Conservation (phyloP, 495 filamentous ascomycete species). For the Xylaria curta region DNA sequence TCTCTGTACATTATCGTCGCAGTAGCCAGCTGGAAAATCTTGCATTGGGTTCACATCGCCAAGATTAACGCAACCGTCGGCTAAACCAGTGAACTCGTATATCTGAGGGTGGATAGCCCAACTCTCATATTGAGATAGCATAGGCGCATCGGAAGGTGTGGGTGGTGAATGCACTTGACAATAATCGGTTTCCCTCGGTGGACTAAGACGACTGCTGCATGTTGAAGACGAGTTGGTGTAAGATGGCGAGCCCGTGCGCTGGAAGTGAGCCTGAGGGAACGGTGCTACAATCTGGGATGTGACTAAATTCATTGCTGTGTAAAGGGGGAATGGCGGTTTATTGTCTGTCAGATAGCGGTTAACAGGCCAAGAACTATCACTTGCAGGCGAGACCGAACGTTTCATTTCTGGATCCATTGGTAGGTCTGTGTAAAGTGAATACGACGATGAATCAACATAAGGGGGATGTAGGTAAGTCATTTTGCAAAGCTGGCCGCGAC, state of each 20-base stretch:
- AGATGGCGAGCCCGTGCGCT: constrained; percentile 40
- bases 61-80: constrained; percentile 46
- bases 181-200: constrained; percentile 46
- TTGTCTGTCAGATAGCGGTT: constrained; percentile 41
- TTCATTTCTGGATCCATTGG: constrained; percentile 21
- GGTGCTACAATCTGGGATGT: constrained; percentile 26
- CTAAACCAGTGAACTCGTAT: constrained; percentile 40
- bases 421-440: constrained; percentile 20
- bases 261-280: constrained; percentile 31
- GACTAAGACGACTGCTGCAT: constrained; percentile 45
- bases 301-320: constrained; percentile 27
- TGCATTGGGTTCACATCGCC: constrained; percentile 46
- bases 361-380: constrained; percentile 25
- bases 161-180: constrained; percentile 42
- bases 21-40: constrained; percentile 37
- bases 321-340: constrained; percentile 36
- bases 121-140: constrained; percentile 39
- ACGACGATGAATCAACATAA: constrained; percentile 14
- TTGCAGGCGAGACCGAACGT: constrained; percentile 22
- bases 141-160: constrained; percentile 43
- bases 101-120: constrained; percentile 30
- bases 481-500: constrained; percentile 1
- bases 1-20: constrained; percentile 35
- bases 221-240: constrained; percentile 48
- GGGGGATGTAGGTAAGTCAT: constrained; percentile 18